Evolutionary conservation across 2,329 filamentous ascomycete species (phyloP).

Genomic region (Pseudovirgaria hyperparasitica): DNA sequence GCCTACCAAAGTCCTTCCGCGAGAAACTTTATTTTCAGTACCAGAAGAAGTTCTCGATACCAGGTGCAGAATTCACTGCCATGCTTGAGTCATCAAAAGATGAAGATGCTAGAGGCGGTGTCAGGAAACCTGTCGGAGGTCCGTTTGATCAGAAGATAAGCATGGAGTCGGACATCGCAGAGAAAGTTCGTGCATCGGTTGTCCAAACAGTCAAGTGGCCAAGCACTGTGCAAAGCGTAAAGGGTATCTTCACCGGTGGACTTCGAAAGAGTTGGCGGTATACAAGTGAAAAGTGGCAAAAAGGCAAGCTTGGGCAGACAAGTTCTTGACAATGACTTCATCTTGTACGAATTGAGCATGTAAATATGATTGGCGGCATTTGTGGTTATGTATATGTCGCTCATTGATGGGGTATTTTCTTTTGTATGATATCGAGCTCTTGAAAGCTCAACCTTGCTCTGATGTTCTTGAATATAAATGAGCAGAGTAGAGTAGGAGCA

Average conservation of each 20-base stretch:
- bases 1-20: slow-evolving; percentile 76
- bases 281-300: slow-evolving; percentile 58
- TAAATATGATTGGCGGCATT: no score
- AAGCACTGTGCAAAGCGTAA: slow-evolving; percentile 74
- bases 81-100: slow-evolving; percentile 72
- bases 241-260: slow-evolving; percentile 72
- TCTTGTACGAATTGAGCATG: no score
- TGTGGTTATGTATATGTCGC: no score
- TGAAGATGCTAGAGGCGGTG: slow-evolving; percentile 46
- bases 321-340: no score
- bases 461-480: no score
- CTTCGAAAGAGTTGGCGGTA: slow-evolving; percentile 59
- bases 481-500: no score
- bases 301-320: no score
- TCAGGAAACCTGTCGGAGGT: slow-evolving; percentile 65
- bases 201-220: slow-evolving; percentile 87
- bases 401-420: no score
- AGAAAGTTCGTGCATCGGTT: slow-evolving; percentile 63
- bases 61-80: slow-evolving; percentile 66
- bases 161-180: slow-evolving; percentile 54
- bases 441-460: no score
- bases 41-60: slow-evolving; percentile 79
- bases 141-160: slow-evolving; percentile 80
- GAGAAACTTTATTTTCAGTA: slow-evolving; percentile 90
- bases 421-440: no score